Evolutionary conservation across 805 yeast genomes (phyloP).

Genomic region (Spathaspora boniae): DNA sequence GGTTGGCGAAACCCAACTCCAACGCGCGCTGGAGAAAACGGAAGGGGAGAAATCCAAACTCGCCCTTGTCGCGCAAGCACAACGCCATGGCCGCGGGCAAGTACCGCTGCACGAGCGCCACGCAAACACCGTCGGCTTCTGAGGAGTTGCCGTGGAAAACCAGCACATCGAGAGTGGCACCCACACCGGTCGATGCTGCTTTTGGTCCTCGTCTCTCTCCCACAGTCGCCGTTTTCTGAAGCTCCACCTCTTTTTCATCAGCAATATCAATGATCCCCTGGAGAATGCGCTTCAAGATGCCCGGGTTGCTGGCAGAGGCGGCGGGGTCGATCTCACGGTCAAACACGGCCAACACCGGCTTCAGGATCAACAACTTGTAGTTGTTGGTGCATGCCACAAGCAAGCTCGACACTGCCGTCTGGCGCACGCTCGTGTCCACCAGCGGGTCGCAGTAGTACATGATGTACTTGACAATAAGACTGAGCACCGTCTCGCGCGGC

Average conservation of each 20-base stretch:
- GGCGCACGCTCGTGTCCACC: too few species aligned
- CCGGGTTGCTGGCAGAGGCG: conserved; percentile 19
- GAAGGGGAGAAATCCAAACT: conserved; percentile 49
- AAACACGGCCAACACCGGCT: conserved; percentile 48
- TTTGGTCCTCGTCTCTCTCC: neutral
- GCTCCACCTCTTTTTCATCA: conserved; percentile 49
- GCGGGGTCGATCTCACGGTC: conserved; percentile 44
- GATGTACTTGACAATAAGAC: conserved; percentile 58
- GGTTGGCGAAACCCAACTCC: conserved; percentile 69
- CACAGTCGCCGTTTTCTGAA: conserved; percentile 17
- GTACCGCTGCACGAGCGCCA: conserved; percentile 67
- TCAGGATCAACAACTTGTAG: conserved; percentile 63
- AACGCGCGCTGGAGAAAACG: conserved; percentile 54
- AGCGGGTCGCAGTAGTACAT: conserved; percentile 45
- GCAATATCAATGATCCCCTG: conserved; percentile 59
- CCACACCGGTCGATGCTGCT: conserved; percentile 11
- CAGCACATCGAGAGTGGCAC: conserved; percentile 43
- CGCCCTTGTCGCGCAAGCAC: conserved; percentile 46
- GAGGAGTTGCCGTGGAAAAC: conserved; percentile 54
- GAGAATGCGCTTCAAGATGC: conserved; percentile 49
- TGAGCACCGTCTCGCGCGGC: conserved; percentile 51
- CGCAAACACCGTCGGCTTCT: conserved; percentile 66
- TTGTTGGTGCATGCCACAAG: conserved; percentile 58
- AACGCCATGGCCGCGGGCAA: conserved; percentile 44
- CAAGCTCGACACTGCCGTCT: conserved; percentile 57